Evolutionary conservation across 208 protist species (phyloP), one percentile per base, ranked within the genome.

Genomic region (Pavlovales sp.): DNA sequence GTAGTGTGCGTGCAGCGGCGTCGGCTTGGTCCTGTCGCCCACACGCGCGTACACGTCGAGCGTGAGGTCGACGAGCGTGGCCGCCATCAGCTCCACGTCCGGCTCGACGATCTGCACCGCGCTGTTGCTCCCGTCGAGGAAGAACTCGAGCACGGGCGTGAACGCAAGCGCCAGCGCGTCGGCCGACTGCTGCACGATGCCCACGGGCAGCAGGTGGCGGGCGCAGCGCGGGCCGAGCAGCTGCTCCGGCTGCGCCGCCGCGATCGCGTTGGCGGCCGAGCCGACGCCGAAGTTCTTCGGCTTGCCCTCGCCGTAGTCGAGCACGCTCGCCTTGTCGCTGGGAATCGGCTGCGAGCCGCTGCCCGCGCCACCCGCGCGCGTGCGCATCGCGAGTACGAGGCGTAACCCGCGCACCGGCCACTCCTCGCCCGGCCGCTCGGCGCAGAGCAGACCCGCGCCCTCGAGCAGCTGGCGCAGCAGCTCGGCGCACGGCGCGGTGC

Each of bases 1-100:
- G 94, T 99, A 99, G 93, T 99, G 98, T 71, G 96, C 94, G 86
- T 98, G 98, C 42, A 94, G 92, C 32, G 98, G 98, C 39, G 96
- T 97, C 66, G 97, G 98, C 1, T 97, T 94, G 93, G 20, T 92
- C 93, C 44, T 7, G 11, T 57, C 44, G 11, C 11, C 44, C 11
- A 57, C 44, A 20, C 44, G 10, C 44, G 40, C 20, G 75, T 84
- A 57, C 38, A 94, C 46, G 34, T 38, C 42, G 26, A 87, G n/a
- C 82, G 92, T 94, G 38, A 95, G 85, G 28, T 92, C 77, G n/a
- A 92, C 75, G 0, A 88, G 90, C 18, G 87, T 47, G 36, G 89
- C 88, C 41, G 96, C 93, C 40, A 95, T 88, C 26, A 89, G 77
- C 34, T 92, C 83, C 14, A 40, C 40, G 10, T 94, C 67, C 28